These are phyloP conservation scores for Teratosphaeria zuluensis DNA, from an alignment of 2,329 filamentous ascomycete genomes.

Conservation along the genomic window DNA sequence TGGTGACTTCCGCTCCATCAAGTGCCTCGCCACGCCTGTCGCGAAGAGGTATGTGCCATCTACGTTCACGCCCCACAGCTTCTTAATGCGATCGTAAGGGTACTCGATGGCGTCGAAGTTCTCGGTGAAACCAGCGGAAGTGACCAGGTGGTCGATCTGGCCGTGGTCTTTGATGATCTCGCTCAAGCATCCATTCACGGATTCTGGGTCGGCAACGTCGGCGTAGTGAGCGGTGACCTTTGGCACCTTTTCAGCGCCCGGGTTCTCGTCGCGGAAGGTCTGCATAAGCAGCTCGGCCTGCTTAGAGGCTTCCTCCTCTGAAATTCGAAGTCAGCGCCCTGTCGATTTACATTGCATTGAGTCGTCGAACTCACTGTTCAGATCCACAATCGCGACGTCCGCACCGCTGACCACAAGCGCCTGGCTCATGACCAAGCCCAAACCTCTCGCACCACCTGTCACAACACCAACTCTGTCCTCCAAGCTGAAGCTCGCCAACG, in stretches of 20 bases:
- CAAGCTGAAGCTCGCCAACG: conserved; percentile 75
- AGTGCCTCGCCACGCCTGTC: conserved; percentile 71
- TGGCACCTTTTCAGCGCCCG: conserved; percentile 62
- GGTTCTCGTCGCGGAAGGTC: conserved; percentile 70
- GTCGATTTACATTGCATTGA: not conserved
- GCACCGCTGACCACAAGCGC: conserved; percentile 81
- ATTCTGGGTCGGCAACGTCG: conserved; percentile 72
- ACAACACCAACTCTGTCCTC: conserved; percentile 76
- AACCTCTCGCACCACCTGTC: conserved; percentile 79
- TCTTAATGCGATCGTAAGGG: conserved; percentile 80
- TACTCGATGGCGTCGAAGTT: conserved; percentile 90
- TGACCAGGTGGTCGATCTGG: conserved; percentile 84
- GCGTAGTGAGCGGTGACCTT: conserved; percentile 83
- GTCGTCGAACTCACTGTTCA: conserved; percentile 60
- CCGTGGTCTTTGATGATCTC: conserved; percentile 61
- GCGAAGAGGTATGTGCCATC: conserved; percentile 88
- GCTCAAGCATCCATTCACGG: conserved; percentile 63
- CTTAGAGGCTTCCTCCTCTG: conserved; percentile 73
- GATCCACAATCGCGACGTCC: conserved; percentile 82
- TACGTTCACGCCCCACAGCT: conserved; percentile 91
- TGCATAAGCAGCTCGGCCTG: conserved; percentile 66
- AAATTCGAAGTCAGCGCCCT: not conserved
- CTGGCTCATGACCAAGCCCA: conserved; percentile 89
- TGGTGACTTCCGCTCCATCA: conserved; percentile 68
- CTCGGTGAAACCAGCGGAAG: conserved; percentile 92